phyloP scores from a whole-genome alignment of 208 protist species.

The Leishmania arabica region DNA sequence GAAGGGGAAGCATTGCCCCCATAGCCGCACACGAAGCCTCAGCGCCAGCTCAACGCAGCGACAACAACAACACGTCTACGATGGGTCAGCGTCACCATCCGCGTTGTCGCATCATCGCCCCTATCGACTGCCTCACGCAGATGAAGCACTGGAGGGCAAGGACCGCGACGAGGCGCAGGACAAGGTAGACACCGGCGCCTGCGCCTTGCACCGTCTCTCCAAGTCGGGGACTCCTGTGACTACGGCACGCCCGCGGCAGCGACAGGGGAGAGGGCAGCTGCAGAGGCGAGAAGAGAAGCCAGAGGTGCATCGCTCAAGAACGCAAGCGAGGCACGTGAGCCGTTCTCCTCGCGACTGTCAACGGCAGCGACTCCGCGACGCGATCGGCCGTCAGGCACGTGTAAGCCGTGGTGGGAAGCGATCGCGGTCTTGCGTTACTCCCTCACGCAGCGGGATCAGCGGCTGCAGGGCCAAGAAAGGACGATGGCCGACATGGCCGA shows the following conservation, averaged over 20 bases:
- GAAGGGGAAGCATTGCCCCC: background rate
- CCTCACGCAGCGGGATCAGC: conserved; percentile 16
- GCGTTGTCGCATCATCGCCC: background rate
- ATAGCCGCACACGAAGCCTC: background rate
- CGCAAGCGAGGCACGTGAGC: background rate
- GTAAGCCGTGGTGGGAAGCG: background rate
- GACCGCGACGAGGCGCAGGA: background rate
- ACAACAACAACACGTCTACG: background rate
- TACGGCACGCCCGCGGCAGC: background rate
- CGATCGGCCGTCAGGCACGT: background rate
- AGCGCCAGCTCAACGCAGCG: background rate
- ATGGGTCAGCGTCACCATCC: background rate
- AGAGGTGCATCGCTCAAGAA: too few relatives aligned
- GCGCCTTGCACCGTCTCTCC: background rate
- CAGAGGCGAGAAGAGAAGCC: too few relatives aligned
- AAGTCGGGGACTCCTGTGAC: background rate
- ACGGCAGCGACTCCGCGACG: background rate
- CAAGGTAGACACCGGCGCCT: background rate
- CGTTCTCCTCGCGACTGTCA: background rate
- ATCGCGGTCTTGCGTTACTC: conserved; percentile 10
- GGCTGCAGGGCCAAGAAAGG: conserved; percentile 4
- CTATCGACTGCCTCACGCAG: background rate
- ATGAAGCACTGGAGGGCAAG: background rate
- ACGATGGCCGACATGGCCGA: conserved; percentile 11
- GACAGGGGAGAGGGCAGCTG: background rate